These are phyloP conservation scores for Cadophora sp. DNA, from an alignment of 2,329 filamentous ascomycete species.

Conservation along the genomic window DNA sequence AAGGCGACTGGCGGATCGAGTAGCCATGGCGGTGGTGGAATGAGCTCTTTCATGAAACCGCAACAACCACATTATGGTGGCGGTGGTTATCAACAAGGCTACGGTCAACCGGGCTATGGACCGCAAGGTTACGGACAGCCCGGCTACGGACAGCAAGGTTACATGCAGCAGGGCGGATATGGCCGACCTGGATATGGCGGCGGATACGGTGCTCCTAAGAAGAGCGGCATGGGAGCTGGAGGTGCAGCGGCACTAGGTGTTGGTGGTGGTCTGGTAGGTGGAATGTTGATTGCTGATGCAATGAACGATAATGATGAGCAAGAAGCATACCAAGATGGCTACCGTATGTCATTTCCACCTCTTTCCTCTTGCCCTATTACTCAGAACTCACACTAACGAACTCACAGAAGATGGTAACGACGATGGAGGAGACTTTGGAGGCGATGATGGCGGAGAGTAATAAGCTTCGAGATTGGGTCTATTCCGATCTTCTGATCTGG, in stretches of 20 bases:
- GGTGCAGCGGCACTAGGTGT: constrained; percentile 80
- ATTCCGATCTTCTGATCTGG: background rate
- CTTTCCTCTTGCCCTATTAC: background rate
- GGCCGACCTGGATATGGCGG: constrained; percentile 39
- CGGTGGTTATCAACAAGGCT: constrained; percentile 43
- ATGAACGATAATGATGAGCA: constrained; percentile 68
- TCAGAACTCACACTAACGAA: constrained; percentile 18
- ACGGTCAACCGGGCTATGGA: constrained; percentile 46
- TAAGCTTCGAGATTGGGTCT: background rate
- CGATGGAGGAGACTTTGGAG: constrained; percentile 39
- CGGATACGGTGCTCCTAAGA: constrained; percentile 48
- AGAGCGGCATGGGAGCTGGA: constrained; percentile 67
- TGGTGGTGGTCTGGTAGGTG: constrained; percentile 82
- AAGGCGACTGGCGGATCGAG: constrained; percentile 31
- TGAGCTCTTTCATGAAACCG: constrained; percentile 26
- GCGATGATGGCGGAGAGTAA: constrained; percentile 34
- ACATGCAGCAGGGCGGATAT: constrained; percentile 38
- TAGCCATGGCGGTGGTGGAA: constrained; percentile 34
- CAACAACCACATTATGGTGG: constrained; percentile 44
- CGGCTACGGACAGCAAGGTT: constrained; percentile 45
- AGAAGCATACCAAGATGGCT: constrained; percentile 61
- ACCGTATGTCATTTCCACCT: constrained; percentile 40
- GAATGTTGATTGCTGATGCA: constrained; percentile 72
- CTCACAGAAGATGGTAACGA: constrained; percentile 29
- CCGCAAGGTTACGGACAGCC: constrained; percentile 38